These are phyloP conservation scores for Penicillium olsonii DNA, from an alignment of 2,329 filamentous ascomycete genomes.

Conservation along the genomic window DNA sequence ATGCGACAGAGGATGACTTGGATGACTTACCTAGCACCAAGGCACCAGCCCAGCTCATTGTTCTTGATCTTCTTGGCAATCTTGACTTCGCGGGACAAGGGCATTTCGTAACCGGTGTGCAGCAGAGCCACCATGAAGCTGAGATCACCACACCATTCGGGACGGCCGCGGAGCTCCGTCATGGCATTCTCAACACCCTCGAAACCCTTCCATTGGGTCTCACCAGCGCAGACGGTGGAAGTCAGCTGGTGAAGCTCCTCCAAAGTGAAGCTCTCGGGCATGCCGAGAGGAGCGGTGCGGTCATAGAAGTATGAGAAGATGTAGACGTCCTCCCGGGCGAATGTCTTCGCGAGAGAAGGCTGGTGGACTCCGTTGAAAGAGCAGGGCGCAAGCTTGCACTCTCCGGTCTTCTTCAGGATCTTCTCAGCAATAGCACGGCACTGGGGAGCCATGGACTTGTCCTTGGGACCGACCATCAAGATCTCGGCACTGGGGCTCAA, in stretches of 20 bases:
- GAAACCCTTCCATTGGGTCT: slow-evolving; percentile 78
- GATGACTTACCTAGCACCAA: slow-evolving; percentile 80
- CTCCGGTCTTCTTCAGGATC: slow-evolving; percentile 82
- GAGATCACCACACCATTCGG: slow-evolving; percentile 90
- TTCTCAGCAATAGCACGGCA: slow-evolving; percentile 89
- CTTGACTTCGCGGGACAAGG: slow-evolving; percentile 90
- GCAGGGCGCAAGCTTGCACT: slow-evolving; percentile 84
- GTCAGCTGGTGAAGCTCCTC: slow-evolving; percentile 86
- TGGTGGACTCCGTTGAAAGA: slow-evolving; percentile 98
- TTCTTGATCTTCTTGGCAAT: slow-evolving; percentile 98
- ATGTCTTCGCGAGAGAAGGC: slow-evolving; percentile 88
- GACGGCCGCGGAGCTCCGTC: slow-evolving; percentile 75
- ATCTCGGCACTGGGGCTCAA: slow-evolving; percentile 68
- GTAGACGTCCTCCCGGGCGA: slow-evolving; percentile 86
- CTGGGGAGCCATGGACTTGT: slow-evolving; percentile 70
- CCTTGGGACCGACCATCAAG: slow-evolving; percentile 83
- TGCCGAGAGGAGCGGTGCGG: slow-evolving; percentile 87
- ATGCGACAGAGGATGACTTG: background rate
- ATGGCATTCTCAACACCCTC: slow-evolving; percentile 73
- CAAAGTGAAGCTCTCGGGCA: slow-evolving; percentile 97
- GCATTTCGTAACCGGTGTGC: slow-evolving; percentile 97
- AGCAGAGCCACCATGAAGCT: slow-evolving; percentile 94
- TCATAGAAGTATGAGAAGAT: slow-evolving; percentile 99
- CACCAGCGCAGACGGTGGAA: slow-evolving; percentile 78
- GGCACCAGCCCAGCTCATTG: slow-evolving; percentile 96